phyloP scores from a whole-genome alignment of 805 yeast genomes.

The Ascoidea rubescens region DNA sequence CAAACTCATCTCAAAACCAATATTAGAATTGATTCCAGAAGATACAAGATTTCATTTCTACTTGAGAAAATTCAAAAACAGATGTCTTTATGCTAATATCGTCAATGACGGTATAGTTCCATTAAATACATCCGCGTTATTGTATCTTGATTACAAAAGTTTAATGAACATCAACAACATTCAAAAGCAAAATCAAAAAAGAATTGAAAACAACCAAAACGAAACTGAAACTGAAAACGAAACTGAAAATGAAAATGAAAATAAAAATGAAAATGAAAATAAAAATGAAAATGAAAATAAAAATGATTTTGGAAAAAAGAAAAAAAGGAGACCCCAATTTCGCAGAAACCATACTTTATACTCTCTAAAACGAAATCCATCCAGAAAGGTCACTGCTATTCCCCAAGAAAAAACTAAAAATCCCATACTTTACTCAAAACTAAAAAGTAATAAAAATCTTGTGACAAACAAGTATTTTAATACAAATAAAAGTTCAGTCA shows the following conservation, averaged over 20 bases:
- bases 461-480: no score
- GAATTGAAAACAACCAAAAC: slow-evolving; percentile 3
- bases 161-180: slow-evolving; percentile 34
- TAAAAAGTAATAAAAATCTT: no score
- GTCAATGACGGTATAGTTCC: slow-evolving; percentile 95
- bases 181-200: slow-evolving; percentile 10
- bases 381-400: no score
- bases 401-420: no score
- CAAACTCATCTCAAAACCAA: slow-evolving; percentile 31
- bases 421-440: no score
- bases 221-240: not conserved
- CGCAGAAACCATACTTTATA: no score
- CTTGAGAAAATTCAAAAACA: slow-evolving; percentile 45
- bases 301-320: not conserved
- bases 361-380: no score
- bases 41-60: slow-evolving; percentile 29
- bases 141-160: slow-evolving; percentile 79
- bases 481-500: no score
- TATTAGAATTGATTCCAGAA: slow-evolving; percentile 62
- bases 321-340: no score
- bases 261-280: slow-evolving; percentile 1
- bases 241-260: slow-evolving; percentile 1
- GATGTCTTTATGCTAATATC: slow-evolving; percentile 83
- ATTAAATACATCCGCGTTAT: slow-evolving; percentile 71
- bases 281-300: slow-evolving; percentile 1